Evolutionary conservation across 768 basidiomycete species (phyloP), one percentile per base, ranked within the genome.

Genomic region (Kwoniella pini): DNA sequence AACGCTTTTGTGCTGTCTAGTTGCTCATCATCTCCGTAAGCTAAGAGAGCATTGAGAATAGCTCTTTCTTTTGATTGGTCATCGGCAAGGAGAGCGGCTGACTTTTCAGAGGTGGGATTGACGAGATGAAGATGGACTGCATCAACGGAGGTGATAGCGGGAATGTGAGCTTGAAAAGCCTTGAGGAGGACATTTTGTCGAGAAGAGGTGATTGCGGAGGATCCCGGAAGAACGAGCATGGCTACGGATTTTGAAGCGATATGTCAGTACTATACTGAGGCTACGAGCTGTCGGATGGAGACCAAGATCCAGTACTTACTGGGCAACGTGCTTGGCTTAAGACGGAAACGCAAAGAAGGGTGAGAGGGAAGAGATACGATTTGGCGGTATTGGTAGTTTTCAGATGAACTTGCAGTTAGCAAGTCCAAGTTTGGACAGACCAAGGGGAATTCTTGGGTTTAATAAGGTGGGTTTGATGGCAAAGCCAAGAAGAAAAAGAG

Each of bases 101-200:
- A 73, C 1, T 77, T 74, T 2, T 74, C 65, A 2, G 84, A 82
- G 9, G 80, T 77, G 60, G 85, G 84, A 65, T 89, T 85, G 69
- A 97, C 84, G 13, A 95, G 84, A 78, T 99, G 96, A 4, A 95
- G 77, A 82, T 87, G 91, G 56, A 94, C 81, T 11, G 89, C 87
- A 67, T 96, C 91, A 49, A 97, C 79, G 3, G 88, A 85, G 7
- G 79, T 69, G 69, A 97, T 76, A 48, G 82, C 79, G 0, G 86
- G 79, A 46, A 82, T 79, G 56, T 71, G 71, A 43, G 80, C 72
- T 71, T 87, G 86, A 60, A 92, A 84, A 21, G 81, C 77, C 36
- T 80, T 79, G 48, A 93, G 81, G 15, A 95, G 83, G 24, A 81
- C 81, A 54, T 85, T 83, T 49, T 88, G 86, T 73, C 88, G 91